Base-by-base conservation (phyloP, 2,329 filamentous ascomycete species). In the Cladosporium sp. region DNA sequence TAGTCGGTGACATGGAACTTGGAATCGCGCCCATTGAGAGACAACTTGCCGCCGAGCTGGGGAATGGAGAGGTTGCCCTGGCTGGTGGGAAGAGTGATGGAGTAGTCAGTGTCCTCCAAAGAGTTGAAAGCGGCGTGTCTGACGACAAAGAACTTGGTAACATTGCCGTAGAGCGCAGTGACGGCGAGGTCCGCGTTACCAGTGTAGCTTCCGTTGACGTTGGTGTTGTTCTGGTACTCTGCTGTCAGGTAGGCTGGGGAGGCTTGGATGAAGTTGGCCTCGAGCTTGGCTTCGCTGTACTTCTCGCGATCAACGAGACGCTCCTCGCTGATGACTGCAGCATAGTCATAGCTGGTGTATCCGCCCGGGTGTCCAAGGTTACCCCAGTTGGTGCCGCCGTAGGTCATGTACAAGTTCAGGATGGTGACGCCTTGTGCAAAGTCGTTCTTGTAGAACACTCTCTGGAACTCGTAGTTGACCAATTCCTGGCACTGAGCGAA, bases 221-320 rank as follows among this genome's bases (percentile, higher is more conserved):
- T 76, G 3, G 72, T 81, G 41, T 80, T 74, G 70, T 82, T 80
- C 12, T 84, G 83, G 1, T 88, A 84, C 0, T 80, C 81, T 0
- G 88, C 85, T 2, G 85, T 85, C 21, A 92, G 78, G 71, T 92
- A 93, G 0, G 85, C 86, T 0, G 90, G 89, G 0, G 90, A 91
- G 0, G 88, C 89, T 71, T 89, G 89, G 62, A 92, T 77, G 76
- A 94, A 94, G 71, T 92, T 90, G 30, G 86, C 90, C 68, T 92
- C 81, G 0, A 94, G 84, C 73, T 94, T 95, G 30, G 91, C 81
- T 75, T 95, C 91, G 51, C 87, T 89, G 75, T 92, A 94, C 75
- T 94, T 94, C 74, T 93, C 90, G 1, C 90, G 85, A 32, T 83
- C 79, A 3, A 94, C 80, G 1, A 84, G 84, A 28, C 91, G 84